Conservation (phyloP, 1,284 basidiomycete species). For the Pseudozyma thailandica region DNA sequence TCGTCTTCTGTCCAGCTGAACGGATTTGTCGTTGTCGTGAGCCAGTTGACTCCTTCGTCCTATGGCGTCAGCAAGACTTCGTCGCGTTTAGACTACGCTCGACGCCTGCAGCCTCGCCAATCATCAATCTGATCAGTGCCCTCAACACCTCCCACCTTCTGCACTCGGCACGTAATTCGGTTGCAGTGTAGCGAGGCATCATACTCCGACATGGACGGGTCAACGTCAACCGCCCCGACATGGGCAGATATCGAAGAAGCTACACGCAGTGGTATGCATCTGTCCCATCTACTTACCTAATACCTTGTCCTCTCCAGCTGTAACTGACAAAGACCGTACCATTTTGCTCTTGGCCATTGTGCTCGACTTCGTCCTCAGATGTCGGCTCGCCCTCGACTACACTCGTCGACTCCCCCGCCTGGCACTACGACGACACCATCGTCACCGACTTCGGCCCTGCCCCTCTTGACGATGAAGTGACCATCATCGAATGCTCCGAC, state of each 20-base stretch:
- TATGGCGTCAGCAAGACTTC: too few relatives aligned
- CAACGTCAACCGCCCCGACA: slow-evolving; percentile 15
- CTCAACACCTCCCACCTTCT: too few relatives aligned
- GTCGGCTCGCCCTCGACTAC: slow-evolving; percentile 27
- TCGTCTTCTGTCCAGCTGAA: too few relatives aligned
- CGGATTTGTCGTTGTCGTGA: too few relatives aligned
- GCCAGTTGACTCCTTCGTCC: too few relatives aligned
- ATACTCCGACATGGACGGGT: slow-evolving; percentile 9
- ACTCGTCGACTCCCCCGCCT: slow-evolving; percentile 34
- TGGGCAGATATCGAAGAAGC: slow-evolving; percentile 53
- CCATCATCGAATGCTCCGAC: slow-evolving; percentile 55
- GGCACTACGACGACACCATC: slow-evolving; percentile 61
- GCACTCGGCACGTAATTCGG: too few relatives aligned
- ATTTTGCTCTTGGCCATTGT: background rate
- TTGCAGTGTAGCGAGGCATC: too few relatives aligned
- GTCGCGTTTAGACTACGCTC: too few relatives aligned
- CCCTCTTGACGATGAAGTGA: slow-evolving; percentile 59
- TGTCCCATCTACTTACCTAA: too few relatives aligned
- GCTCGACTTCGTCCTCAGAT: slow-evolving; percentile 13
- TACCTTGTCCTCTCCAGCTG: background rate
- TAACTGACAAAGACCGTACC: background rate
- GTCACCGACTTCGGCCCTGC: slow-evolving; percentile 64
- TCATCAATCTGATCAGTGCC: too few relatives aligned
- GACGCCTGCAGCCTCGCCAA: too few relatives aligned
- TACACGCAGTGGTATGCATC: slow-evolving; percentile 41